Evolutionary conservation across 2,329 filamentous ascomycete species (phyloP).

Genomic region (Aspergillus pseudonomiae): DNA sequence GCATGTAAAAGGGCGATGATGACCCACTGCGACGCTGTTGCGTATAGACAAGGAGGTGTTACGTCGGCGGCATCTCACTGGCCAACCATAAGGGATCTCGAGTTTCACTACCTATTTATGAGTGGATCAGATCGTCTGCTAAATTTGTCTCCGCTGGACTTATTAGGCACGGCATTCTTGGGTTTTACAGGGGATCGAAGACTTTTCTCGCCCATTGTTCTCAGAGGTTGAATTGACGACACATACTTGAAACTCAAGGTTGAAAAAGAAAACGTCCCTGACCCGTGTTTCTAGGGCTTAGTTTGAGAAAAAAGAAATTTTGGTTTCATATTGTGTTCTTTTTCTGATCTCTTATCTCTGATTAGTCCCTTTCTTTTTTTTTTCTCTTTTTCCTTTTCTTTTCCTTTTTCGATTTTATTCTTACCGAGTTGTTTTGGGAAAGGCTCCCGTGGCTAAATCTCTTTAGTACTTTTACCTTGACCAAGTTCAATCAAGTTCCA

Average conservation of each 20-base stretch:
- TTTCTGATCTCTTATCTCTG: background rate
- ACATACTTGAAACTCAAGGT: background rate
- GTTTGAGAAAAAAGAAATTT: background rate
- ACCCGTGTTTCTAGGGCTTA: background rate
- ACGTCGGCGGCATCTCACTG: conserved; percentile 18
- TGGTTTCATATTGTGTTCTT: background rate
- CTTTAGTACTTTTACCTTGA: background rate
- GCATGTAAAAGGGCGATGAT: conserved; percentile 8
- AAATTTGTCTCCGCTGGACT: conserved; percentile 17
- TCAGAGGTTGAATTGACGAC: conserved; percentile 5
- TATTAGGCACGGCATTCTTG: conserved; percentile 4
- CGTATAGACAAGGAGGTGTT: conserved; percentile 24
- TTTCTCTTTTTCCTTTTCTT: background rate
- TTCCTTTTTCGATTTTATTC: background rate
- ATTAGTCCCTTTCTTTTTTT: background rate
- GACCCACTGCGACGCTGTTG: conserved; percentile 18
- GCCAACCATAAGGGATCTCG: conserved; percentile 17
- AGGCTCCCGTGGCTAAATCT: conserved; percentile 4
- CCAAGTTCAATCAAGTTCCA: background rate
- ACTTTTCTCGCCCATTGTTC: background rate
- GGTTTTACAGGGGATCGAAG: background rate
- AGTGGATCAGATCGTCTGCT: conserved; percentile 24
- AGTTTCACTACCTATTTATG: conserved; percentile 22
- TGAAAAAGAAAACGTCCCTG: background rate
- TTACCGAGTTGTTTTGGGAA: background rate